phyloP scores from a whole-genome alignment of 2,329 filamentous ascomycete species.

The Neofusicoccum kwambonambiense region DNA sequence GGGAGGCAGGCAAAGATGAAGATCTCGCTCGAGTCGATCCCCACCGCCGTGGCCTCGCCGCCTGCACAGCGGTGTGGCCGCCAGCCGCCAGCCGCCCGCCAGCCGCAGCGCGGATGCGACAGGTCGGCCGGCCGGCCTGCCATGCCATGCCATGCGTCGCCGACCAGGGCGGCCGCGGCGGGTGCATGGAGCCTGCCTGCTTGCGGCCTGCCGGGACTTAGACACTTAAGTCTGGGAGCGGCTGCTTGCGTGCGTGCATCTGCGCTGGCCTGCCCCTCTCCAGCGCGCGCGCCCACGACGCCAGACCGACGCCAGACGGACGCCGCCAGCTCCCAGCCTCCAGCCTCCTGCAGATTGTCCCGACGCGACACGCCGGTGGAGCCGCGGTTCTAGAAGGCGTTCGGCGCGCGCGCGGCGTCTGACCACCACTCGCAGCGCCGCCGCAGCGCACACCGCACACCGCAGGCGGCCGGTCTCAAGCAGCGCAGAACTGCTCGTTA shows the following conservation, averaged over 20 bases:
- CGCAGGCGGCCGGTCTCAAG: background rate
- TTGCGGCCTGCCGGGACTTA: background rate
- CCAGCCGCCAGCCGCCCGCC: background rate
- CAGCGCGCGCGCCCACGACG: background rate
- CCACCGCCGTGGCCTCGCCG: constrained; percentile 8
- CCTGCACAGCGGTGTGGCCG: constrained; percentile 11
- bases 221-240: constrained; percentile 4
- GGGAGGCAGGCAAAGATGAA: constrained; percentile 16
- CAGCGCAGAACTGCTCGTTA: background rate
- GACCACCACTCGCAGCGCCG: background rate
- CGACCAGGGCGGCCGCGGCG: background rate
- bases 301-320: too few species aligned
- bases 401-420: background rate
- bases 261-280: background rate
- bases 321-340: background rate
- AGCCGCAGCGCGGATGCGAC: constrained; percentile 8
- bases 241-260: constrained; percentile 1
- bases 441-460: background rate
- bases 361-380: background rate
- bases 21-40: constrained; percentile 17
- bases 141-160: background rate
- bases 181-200: background rate
- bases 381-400: constrained; percentile 5
- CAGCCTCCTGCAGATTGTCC: background rate
- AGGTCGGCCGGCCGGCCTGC: constrained; percentile 7